Conservation (phyloP, 495 filamentous ascomycete genomes). For the Neurospora sp. region DNA sequence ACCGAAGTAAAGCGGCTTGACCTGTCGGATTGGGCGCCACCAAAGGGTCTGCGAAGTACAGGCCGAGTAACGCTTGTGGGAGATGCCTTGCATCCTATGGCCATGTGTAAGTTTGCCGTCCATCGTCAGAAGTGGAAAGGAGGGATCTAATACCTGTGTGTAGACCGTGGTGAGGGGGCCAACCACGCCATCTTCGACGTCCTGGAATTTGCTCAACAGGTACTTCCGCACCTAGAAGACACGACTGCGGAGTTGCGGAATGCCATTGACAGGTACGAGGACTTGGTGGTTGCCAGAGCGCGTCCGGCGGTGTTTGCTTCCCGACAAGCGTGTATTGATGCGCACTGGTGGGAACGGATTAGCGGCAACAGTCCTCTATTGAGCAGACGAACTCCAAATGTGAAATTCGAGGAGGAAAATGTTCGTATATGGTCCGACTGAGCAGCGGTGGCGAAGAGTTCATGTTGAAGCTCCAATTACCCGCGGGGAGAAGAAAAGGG, state of each 20-base stretch:
- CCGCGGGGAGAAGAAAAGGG: background rate
- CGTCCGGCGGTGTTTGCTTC: slow-evolving; percentile 44
- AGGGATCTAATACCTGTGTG: background rate
- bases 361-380: slow-evolving; percentile 23
- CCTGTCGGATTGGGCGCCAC: slow-evolving; percentile 46
- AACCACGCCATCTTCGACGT: slow-evolving; percentile 35
- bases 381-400: slow-evolving; percentile 18
- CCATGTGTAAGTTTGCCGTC: slow-evolving; percentile 41
- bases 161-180: slow-evolving; percentile 36
- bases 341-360: slow-evolving; percentile 43
- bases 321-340: slow-evolving; percentile 53
- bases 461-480: background rate
- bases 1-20: slow-evolving; percentile 40
- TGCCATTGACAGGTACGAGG: slow-evolving; percentile 40
- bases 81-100: slow-evolving; percentile 56
- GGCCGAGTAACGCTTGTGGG: slow-evolving; percentile 45
- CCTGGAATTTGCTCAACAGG: slow-evolving; percentile 17
- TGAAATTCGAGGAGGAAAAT: slow-evolving; percentile 19
- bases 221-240: slow-evolving; percentile 4
- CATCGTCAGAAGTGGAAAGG: background rate
- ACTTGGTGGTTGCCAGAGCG: slow-evolving; percentile 39
- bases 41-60: slow-evolving; percentile 12
- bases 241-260: slow-evolving; percentile 6
- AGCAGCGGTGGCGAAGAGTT: background rate
- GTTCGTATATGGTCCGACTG: background rate